Percentiles rank a stretch among this genome's conserved stretches.
Conservation (phyloP, 2,329 filamentous ascomycete genomes). For the Pseudocercospora macadamiae region DNA sequence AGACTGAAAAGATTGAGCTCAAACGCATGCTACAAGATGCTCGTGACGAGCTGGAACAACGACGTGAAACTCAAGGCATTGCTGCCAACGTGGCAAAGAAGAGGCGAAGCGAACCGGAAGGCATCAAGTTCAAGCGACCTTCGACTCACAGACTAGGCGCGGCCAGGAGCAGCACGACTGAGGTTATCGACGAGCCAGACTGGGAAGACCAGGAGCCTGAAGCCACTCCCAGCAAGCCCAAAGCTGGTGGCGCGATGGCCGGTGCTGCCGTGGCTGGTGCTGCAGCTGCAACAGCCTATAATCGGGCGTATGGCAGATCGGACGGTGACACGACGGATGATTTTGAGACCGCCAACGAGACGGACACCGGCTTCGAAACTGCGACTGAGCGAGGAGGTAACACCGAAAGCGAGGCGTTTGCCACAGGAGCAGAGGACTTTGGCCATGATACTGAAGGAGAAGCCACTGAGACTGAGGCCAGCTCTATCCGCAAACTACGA, state of each 20-base stretch:
- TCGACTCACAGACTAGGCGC: constrained; percentile 73
- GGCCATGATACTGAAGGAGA: constrained; percentile 71
- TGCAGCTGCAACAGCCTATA: constrained; percentile 64
- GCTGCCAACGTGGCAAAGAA: constrained; percentile 56
- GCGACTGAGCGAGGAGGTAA: constrained; percentile 73
- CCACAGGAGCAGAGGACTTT: constrained; percentile 80
- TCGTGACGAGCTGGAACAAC: constrained; percentile 81
- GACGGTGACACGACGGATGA: constrained; percentile 62
- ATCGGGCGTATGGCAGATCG: constrained; percentile 54
- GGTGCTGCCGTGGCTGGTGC: constrained; percentile 40
- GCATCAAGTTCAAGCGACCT: constrained; percentile 76
- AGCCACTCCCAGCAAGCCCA: constrained; percentile 58
- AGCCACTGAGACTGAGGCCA: constrained; percentile 80
- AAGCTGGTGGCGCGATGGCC: constrained; percentile 28
- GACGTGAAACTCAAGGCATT: constrained; percentile 49
- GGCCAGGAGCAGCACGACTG: constrained; percentile 72
- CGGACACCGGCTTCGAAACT: constrained; percentile 66
- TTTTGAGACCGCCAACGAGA: constrained; percentile 78
- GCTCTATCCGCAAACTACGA: constrained; percentile 21
- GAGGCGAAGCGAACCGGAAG: constrained; percentile 59
- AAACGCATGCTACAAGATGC: constrained; percentile 94
- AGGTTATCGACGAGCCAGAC: constrained; percentile 76
- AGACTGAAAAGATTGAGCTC: constrained; percentile 96
- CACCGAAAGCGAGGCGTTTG: constrained; percentile 86
- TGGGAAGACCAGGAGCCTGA: constrained; percentile 82